A percentile compares a stretch with the other conserved stretches of the same genome.
Conservation (phyloP, 2,329 filamentous ascomycete genomes). For the Colletotrichum sidae region DNA sequence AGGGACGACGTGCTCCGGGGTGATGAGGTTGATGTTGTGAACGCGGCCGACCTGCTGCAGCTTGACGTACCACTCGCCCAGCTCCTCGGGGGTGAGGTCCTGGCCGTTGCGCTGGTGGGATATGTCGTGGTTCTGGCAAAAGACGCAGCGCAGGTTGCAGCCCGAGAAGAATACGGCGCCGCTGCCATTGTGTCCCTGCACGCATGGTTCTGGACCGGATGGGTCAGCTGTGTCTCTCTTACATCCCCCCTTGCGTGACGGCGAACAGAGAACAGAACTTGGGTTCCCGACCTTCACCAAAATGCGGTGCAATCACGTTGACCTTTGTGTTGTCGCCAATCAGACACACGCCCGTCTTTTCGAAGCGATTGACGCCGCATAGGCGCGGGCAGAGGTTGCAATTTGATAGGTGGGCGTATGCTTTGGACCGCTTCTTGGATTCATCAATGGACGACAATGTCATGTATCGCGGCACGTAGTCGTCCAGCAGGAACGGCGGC, state of each 20-base stretch:
- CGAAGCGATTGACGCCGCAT: constrained; percentile 84
- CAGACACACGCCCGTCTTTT: constrained; percentile 81
- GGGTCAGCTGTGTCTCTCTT: constrained; percentile 24
- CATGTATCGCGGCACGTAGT: constrained; percentile 80
- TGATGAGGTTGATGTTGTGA: constrained; percentile 93
- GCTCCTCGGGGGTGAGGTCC: constrained; percentile 80
- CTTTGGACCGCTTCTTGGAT: constrained; percentile 77
- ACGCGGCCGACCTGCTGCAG: constrained; percentile 81
- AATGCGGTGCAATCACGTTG: constrained; percentile 87
- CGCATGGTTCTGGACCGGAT: constrained; percentile 74
- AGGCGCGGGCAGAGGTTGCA: constrained; percentile 85
- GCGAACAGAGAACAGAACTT: not conserved
- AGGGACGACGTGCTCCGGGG: constrained; percentile 87
- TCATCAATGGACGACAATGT: constrained; percentile 75
- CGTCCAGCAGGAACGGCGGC: constrained; percentile 77
- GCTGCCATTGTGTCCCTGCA: constrained; percentile 84
- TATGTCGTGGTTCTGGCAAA: constrained; percentile 87
- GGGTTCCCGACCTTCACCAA: constrained; percentile 73
- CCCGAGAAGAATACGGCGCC: constrained; percentile 86
- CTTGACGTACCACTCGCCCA: constrained; percentile 87
- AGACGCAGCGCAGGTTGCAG: constrained; percentile 79
- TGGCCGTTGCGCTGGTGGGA: constrained; percentile 84
- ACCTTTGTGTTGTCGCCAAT: constrained; percentile 83
- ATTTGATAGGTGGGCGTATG: constrained; percentile 80
- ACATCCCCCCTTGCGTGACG: not conserved